These are phyloP conservation scores for Galerina sulciceps DNA, from an alignment of 768 basidiomycete genomes.

Conservation along the genomic window DNA sequence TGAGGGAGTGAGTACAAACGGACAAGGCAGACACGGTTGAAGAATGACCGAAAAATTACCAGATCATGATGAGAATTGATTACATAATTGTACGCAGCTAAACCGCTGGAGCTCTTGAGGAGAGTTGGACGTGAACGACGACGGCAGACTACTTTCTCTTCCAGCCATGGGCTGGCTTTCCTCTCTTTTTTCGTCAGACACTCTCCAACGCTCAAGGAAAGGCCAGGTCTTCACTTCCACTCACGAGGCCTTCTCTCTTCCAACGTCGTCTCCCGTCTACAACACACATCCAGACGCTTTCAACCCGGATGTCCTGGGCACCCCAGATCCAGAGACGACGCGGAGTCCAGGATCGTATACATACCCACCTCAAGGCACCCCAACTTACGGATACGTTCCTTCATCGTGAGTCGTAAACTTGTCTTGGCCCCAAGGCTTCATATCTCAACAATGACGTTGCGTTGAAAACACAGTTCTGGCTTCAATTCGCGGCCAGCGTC, in stretches of 20 bases:
- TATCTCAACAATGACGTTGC: constrained; percentile 18
- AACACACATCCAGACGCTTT: constrained; percentile 61
- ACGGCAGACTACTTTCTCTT: constrained; percentile 2
- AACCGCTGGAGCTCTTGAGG: background rate
- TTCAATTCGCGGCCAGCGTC: constrained; percentile 50
- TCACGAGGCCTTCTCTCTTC: constrained; percentile 87
- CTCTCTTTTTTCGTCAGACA: constrained; percentile 62
- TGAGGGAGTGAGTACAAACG: background rate
- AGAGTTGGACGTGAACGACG: constrained; percentile 12
- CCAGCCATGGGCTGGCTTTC: constrained; percentile 72
- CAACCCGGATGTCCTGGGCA: constrained; percentile 54
- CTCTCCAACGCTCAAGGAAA: constrained; percentile 51
- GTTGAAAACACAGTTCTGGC: constrained; percentile 33
- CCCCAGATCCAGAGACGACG: constrained; percentile 52
- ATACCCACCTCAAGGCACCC: constrained; percentile 72
- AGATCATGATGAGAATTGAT: background rate
- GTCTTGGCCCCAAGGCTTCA: background rate
- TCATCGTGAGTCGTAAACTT: constrained; percentile 48
- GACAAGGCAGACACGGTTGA: background rate
- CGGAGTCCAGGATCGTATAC: constrained; percentile 60
- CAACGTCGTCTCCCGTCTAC: constrained; percentile 68
- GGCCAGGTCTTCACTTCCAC: constrained; percentile 78
- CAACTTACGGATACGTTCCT: constrained; percentile 64
- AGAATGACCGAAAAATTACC: background rate
- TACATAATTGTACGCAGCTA: constrained; percentile 2